phyloP scores from a whole-genome alignment of 345 rosid species.

The Viola odorata region DNA sequence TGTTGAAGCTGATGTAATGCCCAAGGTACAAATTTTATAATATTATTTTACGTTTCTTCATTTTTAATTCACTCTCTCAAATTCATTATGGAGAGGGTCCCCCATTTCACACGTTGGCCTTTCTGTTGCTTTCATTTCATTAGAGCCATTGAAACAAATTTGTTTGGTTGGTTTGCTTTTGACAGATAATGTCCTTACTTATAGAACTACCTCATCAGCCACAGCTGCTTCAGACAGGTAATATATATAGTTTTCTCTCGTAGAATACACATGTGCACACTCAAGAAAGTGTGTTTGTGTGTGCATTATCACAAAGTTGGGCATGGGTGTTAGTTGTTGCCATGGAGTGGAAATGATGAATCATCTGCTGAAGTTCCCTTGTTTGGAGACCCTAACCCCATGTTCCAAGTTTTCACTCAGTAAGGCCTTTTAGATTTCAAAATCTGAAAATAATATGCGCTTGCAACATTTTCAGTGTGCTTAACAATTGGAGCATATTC shows the following conservation, averaged over 20 bases:
- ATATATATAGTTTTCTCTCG: constrained; percentile 3
- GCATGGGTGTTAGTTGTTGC: not conserved
- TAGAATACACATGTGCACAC: too few species aligned
- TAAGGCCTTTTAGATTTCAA: constrained; percentile 1
- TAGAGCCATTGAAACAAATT: too few species aligned
- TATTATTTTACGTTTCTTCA: not conserved
- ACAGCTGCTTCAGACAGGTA: constrained; percentile 91
- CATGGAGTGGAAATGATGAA: constrained; percentile 9
- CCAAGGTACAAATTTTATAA: constrained; percentile 50
- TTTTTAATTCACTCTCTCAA: not conserved
- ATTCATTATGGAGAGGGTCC: not conserved
- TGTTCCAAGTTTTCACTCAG: not conserved
- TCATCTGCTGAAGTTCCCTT: constrained; percentile 1
- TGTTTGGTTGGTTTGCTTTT: constrained; percentile 5
- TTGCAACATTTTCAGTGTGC: constrained; percentile 63
- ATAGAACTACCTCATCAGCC: constrained; percentile 84
- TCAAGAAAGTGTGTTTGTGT: too few species aligned
- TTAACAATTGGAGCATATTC: constrained; percentile 95
- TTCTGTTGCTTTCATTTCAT: not conserved
- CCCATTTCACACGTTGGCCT: not conserved
- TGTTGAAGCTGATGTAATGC: constrained; percentile 83
- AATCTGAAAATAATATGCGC: constrained; percentile 3
- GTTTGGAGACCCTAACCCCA: not conserved
- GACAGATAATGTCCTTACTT: constrained; percentile 81
- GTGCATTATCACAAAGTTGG: too few species aligned